Base-by-base conservation (phyloP, 163 green algal species). In the Botryococcus braunii region DNA sequence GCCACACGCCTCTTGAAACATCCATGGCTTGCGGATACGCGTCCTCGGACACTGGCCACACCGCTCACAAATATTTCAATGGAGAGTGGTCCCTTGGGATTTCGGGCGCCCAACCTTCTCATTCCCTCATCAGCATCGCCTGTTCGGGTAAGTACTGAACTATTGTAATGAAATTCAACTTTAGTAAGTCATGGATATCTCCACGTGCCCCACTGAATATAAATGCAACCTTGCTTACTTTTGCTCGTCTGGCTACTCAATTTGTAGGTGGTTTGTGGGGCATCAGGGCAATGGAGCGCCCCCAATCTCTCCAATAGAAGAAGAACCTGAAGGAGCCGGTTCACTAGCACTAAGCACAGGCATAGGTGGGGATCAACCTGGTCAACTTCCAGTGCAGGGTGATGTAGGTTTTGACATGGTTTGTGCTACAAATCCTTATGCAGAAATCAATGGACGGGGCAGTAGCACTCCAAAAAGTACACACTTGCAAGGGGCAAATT, bases 1-100 rank as follows among this genome's bases (percentile, higher is more conserved):
- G 86, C 90, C 13, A 78, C 80, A 1, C 72, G 79, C 8, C 85
- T 97, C 66, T 78, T 97, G 68, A 68, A 79, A 59, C 92, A 97
- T 82, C 87, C 89, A 1, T 97, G 95, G 46, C 57, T 76, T 57
- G 70, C 71, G 11, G 59, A 66, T 25, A 36, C 38, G 37, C 35
- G 47, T 9, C 59, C 59, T 36, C 8, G 35, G 35, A 9, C 9
- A 36, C 36, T 40, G 1, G 59, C 34, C 32, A n/a, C 59, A n/a
- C 59, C 59, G 11, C n/a, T 66, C 21, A 31, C 59, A 36, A 66
- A 66, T 38, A 66, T 66, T 38, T 47, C 59, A 25, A 52, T 17
- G 13, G 43, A 13, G 43, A 13, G 13, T 52, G 43, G 17, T 13
- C 43, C n/a, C n/a, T n/a, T 52, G 43, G 13, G 13, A 13, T 17